phyloP scores from a whole-genome alignment of 768 basidiomycete species.

The Boletus speciosus region DNA sequence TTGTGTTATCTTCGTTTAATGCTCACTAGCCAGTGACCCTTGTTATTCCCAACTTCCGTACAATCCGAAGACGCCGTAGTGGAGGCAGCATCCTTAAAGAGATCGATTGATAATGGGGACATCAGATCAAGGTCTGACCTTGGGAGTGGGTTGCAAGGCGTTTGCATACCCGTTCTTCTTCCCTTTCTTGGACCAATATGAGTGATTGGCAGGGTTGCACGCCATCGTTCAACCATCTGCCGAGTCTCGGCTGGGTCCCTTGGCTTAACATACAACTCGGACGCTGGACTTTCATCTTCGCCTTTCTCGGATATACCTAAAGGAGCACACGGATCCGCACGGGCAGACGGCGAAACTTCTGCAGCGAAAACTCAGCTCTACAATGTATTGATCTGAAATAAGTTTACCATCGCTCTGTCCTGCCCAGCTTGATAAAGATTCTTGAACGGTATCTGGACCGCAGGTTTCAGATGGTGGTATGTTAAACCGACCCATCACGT shows the following conservation, averaged over 20 bases:
- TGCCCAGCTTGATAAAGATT: conserved; percentile 32
- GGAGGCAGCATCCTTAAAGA: conserved; percentile 24
- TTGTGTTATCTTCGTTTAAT: conserved; percentile 17
- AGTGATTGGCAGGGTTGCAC: conserved; percentile 23
- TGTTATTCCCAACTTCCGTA: conserved; percentile 30
- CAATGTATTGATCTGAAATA: not conserved
- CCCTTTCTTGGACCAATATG: conserved; percentile 10
- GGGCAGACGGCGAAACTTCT: conserved; percentile 28
- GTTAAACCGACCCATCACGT: conserved; percentile 28
- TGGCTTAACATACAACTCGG: conserved; percentile 20
- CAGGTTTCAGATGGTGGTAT: conserved; percentile 22
- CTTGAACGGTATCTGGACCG: conserved; percentile 13
- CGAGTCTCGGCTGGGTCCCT: conserved; percentile 23
- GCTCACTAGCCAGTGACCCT: conserved; percentile 33
- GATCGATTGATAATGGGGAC: conserved; percentile 21
- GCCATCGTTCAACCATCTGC: conserved; percentile 32
- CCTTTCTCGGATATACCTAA: conserved; percentile 23
- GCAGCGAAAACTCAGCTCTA: not conserved
- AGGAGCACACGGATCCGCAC: conserved; percentile 6
- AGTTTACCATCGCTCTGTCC: conserved; percentile 27
- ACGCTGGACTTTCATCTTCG: conserved; percentile 3
- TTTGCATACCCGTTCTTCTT: conserved; percentile 7
- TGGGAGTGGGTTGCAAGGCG: not conserved
- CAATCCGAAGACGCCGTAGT: conserved; percentile 31
- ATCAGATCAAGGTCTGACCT: conserved; percentile 8